These are phyloP conservation scores for Diplodia scrobiculata DNA, from an alignment of 2,329 filamentous ascomycete species.

Conservation along the genomic window DNA sequence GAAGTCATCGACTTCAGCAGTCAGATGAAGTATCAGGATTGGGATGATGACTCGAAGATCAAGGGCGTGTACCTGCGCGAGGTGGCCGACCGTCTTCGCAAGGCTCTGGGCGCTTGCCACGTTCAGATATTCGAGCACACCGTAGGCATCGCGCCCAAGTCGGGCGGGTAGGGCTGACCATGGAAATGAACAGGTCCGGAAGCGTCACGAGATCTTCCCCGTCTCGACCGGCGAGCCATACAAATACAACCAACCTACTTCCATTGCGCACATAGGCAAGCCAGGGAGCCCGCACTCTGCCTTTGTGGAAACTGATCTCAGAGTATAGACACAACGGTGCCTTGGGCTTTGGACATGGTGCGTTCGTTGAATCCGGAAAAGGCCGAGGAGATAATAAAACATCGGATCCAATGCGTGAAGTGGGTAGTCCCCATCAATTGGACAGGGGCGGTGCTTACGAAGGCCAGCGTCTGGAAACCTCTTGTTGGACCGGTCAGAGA, in stretches of 20 bases:
- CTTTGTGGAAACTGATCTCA: accelerated
- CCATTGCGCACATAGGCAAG: background rate
- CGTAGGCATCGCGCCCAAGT: too few species aligned
- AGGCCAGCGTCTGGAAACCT: background rate
- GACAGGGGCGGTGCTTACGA: too few species aligned
- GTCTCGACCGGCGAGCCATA: background rate
- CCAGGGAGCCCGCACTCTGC: too few species aligned
- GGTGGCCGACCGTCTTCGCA: background rate
- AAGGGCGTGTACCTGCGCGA: background rate
- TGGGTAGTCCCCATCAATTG: too few species aligned
- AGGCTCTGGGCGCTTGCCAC: background rate
- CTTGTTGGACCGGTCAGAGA: background rate
- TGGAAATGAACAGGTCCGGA: background rate
- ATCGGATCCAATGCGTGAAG: background rate
- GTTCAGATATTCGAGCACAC: background rate
- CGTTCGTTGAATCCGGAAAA: background rate
- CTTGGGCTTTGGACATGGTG: background rate
- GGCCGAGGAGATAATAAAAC: background rate
- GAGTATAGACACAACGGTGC: background rate
- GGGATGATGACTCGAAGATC: background rate
- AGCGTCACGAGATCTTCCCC: background rate
- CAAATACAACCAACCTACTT: background rate
- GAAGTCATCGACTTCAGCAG: background rate
- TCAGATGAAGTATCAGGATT: background rate
- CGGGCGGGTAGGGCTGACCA: too few species aligned